A percentile compares a stretch with the other conserved stretches of the same genome.
These are phyloP conservation scores for Stephania yunnanensis DNA, from an alignment of 164 flowering plant species.

Conservation along the genomic window DNA sequence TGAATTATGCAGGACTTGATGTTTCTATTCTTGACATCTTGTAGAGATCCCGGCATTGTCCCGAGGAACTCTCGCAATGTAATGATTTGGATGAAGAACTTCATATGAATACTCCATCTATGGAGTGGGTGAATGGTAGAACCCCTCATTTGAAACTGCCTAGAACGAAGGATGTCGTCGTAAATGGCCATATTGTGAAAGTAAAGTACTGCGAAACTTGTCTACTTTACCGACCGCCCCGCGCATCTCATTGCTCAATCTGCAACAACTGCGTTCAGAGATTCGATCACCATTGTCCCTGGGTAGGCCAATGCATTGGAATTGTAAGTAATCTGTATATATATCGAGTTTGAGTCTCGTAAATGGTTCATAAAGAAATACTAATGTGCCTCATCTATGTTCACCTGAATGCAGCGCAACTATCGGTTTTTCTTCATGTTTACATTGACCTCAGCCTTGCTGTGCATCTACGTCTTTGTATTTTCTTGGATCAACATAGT, in stretches of 20 bases:
- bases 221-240: conserved; percentile 77
- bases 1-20: conserved; percentile 55
- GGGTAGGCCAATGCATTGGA: conserved; percentile 98
- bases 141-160: conserved; percentile 62
- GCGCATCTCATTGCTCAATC: conserved; percentile 89
- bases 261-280: conserved; percentile 93
- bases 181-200: conserved; percentile 62
- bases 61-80: conserved; percentile 56
- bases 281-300: conserved; percentile 95
- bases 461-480: conserved; percentile 63
- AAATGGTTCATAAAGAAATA: background rate
- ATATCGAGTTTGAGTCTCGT: background rate
- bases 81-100: conserved; percentile 54
- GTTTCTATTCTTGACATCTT: conserved; percentile 71
- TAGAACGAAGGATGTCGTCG: conserved; percentile 54
- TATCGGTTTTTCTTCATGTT: conserved; percentile 74
- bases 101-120: conserved; percentile 53
- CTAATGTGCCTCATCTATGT: conserved; percentile 10
- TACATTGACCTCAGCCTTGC: conserved; percentile 51
- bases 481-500: conserved; percentile 56
- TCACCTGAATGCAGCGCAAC: conserved; percentile 66
- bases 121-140: conserved; percentile 70
- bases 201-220: conserved; percentile 90
- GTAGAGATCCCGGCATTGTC: conserved; percentile 89
- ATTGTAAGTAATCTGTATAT: conserved; percentile 39